A percentile compares a stretch with the other conserved stretches of the same genome.
These are phyloP conservation scores for Adansonia madagascariensis DNA, from an alignment of 441 rosid species.

Conservation along the genomic window DNA sequence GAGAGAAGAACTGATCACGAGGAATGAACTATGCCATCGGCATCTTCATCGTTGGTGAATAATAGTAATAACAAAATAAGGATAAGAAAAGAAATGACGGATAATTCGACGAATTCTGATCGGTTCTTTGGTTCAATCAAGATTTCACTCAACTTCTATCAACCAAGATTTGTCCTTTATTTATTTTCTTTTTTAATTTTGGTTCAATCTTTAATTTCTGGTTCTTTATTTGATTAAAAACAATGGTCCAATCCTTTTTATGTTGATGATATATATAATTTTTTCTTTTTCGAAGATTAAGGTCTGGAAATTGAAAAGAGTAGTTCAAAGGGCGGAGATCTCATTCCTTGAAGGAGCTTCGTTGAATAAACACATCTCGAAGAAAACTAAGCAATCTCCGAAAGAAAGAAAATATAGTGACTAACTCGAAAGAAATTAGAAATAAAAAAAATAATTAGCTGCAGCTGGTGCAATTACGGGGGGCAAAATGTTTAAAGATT, in stretches of 20 bases:
- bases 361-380: background rate
- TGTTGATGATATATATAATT: background rate
- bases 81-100: background rate
- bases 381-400: background rate
- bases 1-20: conserved; percentile 27
- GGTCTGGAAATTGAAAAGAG: background rate
- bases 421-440: background rate
- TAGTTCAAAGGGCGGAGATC: background rate
- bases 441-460: background rate
- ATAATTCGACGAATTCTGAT: conserved; percentile 60
- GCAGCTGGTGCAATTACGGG: no score
- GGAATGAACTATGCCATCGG: conserved; percentile 15
- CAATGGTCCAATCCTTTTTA: background rate
- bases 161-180: conserved; percentile 1
- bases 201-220: background rate
- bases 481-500: no score
- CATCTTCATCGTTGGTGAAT: conserved; percentile 6
- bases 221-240: background rate
- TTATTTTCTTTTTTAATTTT: background rate
- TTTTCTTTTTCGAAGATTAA: background rate
- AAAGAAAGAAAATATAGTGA: background rate
- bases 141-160: conserved; percentile 32
- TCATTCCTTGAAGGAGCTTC: background rate
- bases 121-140: conserved; percentile 56
- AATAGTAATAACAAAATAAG: background rate